phyloP scores from a whole-genome alignment of 2,329 filamentous ascomycete genomes.

The Alternaria arborescens region DNA sequence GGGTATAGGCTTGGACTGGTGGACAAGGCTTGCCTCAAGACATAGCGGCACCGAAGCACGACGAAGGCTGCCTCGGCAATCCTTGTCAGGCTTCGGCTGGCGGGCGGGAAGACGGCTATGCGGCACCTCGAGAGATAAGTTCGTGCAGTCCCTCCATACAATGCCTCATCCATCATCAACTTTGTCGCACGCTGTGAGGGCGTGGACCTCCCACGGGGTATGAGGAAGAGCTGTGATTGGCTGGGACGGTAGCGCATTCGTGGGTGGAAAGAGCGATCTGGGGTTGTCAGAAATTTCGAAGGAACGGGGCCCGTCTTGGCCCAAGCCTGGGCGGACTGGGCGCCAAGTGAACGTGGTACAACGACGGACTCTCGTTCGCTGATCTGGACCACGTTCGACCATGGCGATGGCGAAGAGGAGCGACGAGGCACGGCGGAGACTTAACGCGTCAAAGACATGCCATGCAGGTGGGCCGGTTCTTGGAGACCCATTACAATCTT shows the following conservation, averaged over 20 bases:
- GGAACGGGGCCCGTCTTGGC: conserved; percentile 1
- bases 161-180: not conserved
- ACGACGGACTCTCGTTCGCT: conserved; percentile 6
- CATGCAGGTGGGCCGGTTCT: not conserved
- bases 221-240: conserved; percentile 1
- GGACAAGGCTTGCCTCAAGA: not conserved
- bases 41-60: conserved; percentile 6
- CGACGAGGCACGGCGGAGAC: not conserved
- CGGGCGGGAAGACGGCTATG: conserved; percentile 5
- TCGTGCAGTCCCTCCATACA: not conserved
- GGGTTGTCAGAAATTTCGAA: conserved; percentile 14
- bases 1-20: not conserved
- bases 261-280: conserved; percentile 2
- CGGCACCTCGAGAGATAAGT: not conserved
- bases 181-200: conserved; percentile 1
- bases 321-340: conserved; percentile 10
- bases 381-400: not conserved
- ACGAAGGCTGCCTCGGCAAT: conserved; percentile 7
- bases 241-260: not conserved
- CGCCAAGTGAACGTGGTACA: conserved; percentile 8
- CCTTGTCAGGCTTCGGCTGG: conserved; percentile 7
- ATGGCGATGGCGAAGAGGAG: conserved; percentile 4
- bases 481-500: not conserved
- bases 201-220: conserved; percentile 3
- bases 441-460: not conserved